Evolutionary conservation across 345 rosid species (phyloP).

Genomic region (Cardiospermum halicacabum): DNA sequence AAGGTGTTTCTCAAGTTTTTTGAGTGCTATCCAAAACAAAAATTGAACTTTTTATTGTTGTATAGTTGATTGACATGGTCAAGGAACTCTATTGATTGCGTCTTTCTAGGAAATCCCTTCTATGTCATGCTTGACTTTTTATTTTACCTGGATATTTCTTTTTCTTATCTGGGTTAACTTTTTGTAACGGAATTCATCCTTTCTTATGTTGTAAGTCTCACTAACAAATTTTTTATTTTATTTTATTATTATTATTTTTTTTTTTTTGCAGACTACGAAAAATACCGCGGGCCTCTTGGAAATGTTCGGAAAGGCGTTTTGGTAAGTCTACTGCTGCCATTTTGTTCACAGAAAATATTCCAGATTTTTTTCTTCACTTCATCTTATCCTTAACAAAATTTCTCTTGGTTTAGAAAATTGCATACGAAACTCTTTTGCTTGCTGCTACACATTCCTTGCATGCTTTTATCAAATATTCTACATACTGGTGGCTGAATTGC

Average conservation of each 20-base stretch:
- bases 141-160: background rate
- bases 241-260: no score
- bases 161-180: background rate
- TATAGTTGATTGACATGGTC: no score
- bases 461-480: background rate
- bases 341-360: conserved; percentile 1
- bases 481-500: background rate
- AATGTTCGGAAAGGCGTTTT: conserved; percentile 98
- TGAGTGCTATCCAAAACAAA: background rate
- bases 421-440: background rate
- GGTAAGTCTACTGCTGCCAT: conserved; percentile 41
- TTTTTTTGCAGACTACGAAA: conserved; percentile 62
- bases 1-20: background rate
- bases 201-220: background rate
- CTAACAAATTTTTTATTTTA: background rate
- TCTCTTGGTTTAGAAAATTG: no score
- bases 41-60: no score
- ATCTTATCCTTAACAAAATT: background rate
- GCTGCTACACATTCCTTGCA: background rate
- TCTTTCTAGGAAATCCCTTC: background rate
- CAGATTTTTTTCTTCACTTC: background rate
- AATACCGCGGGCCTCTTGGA: conserved; percentile 83
- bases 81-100: background rate
- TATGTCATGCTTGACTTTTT: background rate
- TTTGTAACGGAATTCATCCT: background rate